Conservation (phyloP, 768 basidiomycete genomes). For the Suillus clintonianus region DNA sequence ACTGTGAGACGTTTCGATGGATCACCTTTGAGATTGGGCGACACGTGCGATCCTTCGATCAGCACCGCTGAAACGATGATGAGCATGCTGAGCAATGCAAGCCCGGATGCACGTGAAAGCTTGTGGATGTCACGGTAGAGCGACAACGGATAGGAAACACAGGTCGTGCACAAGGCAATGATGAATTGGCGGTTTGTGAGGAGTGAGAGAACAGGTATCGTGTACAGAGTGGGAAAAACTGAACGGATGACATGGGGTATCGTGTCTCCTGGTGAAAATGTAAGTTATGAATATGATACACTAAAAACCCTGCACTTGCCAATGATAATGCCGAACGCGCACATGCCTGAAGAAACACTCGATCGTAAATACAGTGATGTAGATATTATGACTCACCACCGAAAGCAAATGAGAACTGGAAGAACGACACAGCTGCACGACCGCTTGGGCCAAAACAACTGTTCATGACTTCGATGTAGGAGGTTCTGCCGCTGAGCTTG, state of each 20-base stretch:
- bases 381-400: conserved; percentile 61
- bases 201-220: conserved; percentile 72
- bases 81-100: conserved; percentile 91
- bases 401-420: conserved; percentile 97
- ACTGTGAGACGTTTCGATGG: conserved; percentile 73
- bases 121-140: conserved; percentile 98
- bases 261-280: conserved; percentile 71
- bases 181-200: conserved; percentile 88
- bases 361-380: not conserved
- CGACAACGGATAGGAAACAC: conserved; percentile 92
- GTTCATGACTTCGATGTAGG: conserved; percentile 94
- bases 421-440: conserved; percentile 92
- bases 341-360: conserved; percentile 73
- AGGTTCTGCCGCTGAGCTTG: conserved; percentile 89
- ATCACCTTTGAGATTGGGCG: conserved; percentile 75
- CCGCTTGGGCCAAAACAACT: conserved; percentile 90
- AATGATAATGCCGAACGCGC: conserved; percentile 96
- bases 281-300: not conserved
- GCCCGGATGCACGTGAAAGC: conserved; percentile 86
- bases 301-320: conserved; percentile 32
- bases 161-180: conserved; percentile 82
- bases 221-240: conserved; percentile 69
- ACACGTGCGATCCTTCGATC: conserved; percentile 76
- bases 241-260: conserved; percentile 92
- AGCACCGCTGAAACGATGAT: conserved; percentile 89